Evolutionary conservation across 805 yeast genomes (phyloP).

Genomic region (Candida rishiriensis): DNA sequence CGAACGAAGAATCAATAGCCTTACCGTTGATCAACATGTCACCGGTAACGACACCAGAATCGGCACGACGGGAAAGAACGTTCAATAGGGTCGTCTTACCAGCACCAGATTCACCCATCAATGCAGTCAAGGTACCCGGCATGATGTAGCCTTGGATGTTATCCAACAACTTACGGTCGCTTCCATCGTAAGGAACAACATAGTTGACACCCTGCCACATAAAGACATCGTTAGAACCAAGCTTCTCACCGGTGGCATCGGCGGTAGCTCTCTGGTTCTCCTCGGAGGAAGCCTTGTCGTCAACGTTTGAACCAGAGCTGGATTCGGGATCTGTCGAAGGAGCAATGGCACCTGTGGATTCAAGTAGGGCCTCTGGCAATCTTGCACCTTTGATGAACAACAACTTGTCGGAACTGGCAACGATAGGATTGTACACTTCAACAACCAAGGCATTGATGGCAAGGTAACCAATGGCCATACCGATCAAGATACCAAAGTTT

Average conservation of each 20-base stretch:
- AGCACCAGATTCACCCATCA: constrained; percentile 63
- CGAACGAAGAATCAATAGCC: constrained; percentile 42
- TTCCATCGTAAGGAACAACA: constrained; percentile 42
- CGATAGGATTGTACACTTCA: constrained; percentile 29
- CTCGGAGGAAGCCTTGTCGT: constrained; percentile 9
- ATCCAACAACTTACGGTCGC: constrained; percentile 35
- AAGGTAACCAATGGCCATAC: constrained; percentile 38
- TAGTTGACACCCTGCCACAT: constrained; percentile 61
- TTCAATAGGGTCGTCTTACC: constrained; percentile 57
- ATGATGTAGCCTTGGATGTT: constrained; percentile 38
- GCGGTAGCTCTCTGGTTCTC: constrained; percentile 13
- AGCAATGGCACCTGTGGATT: constrained; percentile 20
- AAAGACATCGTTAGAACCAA: constrained; percentile 45
- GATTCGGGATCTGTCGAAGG: constrained; percentile 20
- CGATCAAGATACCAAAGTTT: constrained; percentile 56
- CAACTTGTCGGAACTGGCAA: constrained; percentile 31
- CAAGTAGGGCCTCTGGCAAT: constrained; percentile 23
- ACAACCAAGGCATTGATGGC: constrained; percentile 23
- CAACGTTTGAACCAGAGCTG: constrained; percentile 20
- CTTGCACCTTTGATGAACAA: constrained; percentile 26
- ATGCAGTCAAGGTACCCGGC: constrained; percentile 54
- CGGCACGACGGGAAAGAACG: constrained; percentile 45
- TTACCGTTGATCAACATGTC: constrained; percentile 50
- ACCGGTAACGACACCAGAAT: constrained; percentile 50
- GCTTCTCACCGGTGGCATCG: constrained; percentile 10